Conservation (phyloP, 345 rosid species). For the Populus alba region DNA sequence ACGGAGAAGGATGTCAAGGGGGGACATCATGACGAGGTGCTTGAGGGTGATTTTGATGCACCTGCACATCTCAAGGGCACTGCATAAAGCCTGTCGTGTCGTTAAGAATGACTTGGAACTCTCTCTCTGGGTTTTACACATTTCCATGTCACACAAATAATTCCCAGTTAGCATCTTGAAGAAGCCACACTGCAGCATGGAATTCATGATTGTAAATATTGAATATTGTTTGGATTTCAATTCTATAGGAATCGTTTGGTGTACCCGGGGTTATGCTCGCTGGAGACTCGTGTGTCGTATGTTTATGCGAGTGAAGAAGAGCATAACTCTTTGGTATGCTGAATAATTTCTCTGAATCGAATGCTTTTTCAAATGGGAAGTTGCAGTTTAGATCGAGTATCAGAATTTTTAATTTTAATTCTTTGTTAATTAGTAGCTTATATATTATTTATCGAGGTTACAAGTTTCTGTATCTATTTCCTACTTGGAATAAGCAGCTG, state of each 20-base stretch:
- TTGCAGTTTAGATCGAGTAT: not conserved
- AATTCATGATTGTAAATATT: not conserved
- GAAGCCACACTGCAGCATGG: not conserved
- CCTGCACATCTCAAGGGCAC: conserved; percentile 10
- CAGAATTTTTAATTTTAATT: not conserved
- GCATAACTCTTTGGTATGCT: no score
- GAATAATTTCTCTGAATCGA: no score
- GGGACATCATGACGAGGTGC: not conserved
- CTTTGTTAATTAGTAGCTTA: not conserved
- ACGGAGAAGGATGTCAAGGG: conserved; percentile 27
- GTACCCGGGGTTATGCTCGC: no score
- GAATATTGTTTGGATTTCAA: not conserved
- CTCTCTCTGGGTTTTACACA: not conserved
- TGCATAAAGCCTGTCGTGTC: conserved; percentile 5
- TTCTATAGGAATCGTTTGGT: not conserved
- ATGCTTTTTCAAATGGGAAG: not conserved
- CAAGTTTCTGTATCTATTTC: no score
- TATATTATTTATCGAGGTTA: not conserved
- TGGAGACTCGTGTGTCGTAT: no score
- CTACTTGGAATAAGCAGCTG: not conserved
- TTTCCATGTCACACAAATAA: not conserved
- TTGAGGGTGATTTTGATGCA: not conserved
- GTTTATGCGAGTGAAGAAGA: no score
- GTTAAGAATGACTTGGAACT: not conserved
- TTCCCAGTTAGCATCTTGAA: not conserved